Percentiles rank a stretch among this genome's conserved stretches.
Conservation (phyloP, 768 basidiomycete genomes). For the Naematelia aurantialba region DNA sequence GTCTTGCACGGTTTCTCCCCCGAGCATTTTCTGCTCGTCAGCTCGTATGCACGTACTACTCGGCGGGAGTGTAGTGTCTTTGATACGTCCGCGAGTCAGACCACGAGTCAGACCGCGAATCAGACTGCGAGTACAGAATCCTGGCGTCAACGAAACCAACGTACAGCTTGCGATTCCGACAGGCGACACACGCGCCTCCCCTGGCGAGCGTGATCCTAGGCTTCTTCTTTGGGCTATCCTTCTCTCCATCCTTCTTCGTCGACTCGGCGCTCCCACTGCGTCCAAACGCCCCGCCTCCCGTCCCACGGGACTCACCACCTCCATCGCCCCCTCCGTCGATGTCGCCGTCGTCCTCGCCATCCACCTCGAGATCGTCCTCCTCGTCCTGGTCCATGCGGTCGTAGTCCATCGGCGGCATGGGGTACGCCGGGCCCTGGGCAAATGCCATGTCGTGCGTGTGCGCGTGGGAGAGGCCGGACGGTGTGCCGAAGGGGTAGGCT, state of each 20-base stretch:
- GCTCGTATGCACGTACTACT: too few species aligned
- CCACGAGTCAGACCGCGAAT: too few species aligned
- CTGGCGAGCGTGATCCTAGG: conserved; percentile 32
- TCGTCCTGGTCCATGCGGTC: neutral
- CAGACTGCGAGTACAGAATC: too few species aligned
- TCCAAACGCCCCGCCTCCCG: neutral
- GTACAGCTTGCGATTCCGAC: conserved; percentile 40
- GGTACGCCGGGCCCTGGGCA: neutral
- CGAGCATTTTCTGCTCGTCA: conserved; percentile 32
- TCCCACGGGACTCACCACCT: too few species aligned
- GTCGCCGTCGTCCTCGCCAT: conserved; percentile 4
- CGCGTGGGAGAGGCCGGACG: neutral
- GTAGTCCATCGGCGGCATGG: neutral
- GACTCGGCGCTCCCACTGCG: conserved; percentile 1
- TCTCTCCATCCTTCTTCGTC: neutral
- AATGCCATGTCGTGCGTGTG: neutral
- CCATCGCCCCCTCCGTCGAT: too few species aligned
- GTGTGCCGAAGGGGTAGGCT: neutral
- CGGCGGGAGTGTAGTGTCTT: neutral
- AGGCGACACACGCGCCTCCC: conserved; percentile 38
- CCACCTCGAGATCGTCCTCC: conserved; percentile 1
- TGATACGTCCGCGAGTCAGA: neutral
- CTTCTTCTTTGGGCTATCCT: conserved; percentile 22
- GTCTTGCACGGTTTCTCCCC: conserved; percentile 36
- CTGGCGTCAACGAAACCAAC: conserved; percentile 17